Evolutionary conservation across 352 stramenopile genomes (phyloP), one percentile per base, ranked within the genome.

Genomic region (Plasmopara viticola): DNA sequence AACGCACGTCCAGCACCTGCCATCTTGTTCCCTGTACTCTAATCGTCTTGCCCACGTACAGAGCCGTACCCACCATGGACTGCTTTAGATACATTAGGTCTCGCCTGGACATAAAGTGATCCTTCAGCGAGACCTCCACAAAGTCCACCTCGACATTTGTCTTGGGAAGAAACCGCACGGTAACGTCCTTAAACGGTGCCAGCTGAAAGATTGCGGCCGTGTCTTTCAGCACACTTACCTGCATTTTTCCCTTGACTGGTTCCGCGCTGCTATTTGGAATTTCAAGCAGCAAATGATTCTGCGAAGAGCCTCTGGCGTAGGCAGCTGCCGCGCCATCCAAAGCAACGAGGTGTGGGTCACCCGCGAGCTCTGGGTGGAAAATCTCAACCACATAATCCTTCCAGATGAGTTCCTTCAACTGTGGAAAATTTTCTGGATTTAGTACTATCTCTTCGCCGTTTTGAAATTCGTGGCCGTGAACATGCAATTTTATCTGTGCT

Each of bases 81-180:
- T 86, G 67, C 52, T 87, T 74, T 3, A 94, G 29, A 56, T 90
- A 94, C 78, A 87, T 96, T 38, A 97, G 71, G 56, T 97, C 87
- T 30, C 79, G 83, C n/a, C 90, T 85, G 17, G 87, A 95, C 56
- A 97, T 73, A 64, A 96, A 97, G 62, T 97, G 84, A 66, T 95
- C 84, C 50, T 95, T 95, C 39, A 96, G 70, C 28, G 82, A 89
- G 29, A 95, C 71, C 62, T 97, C 88, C 33, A 97, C 84, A 52
- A 95, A 95, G 45, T 95, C 81, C 46, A 95, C 66, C 31, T 78
- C 68, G 18, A 92, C 86, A 25, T 79, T 66, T 15, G 69, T 63
- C 64, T 91, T 90, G 33, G 83, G 68, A 15, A 95, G 56, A 48
- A 91, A 91, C 28, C 83, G 78, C 51, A 94, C 72, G 40, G 83